These are phyloP conservation scores for Magnaporthiopsis incrustans DNA, from an alignment of 2,329 filamentous ascomycete species.

Conservation along the genomic window DNA sequence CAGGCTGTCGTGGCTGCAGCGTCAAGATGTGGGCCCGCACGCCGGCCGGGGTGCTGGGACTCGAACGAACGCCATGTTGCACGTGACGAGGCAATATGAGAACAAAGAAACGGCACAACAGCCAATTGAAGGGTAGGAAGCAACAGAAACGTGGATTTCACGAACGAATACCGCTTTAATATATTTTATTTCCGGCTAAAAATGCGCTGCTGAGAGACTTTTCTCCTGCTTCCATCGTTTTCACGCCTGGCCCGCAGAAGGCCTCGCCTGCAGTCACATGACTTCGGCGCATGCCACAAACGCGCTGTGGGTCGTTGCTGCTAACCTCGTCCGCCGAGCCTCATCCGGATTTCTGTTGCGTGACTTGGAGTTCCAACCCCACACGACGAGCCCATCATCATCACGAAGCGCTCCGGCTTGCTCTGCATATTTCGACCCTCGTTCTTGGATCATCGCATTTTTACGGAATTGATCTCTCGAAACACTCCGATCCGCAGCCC, in stretches of 20 bases:
- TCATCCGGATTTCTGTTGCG: slow-evolving; percentile 4
- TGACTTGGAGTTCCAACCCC: slow-evolving; percentile 7
- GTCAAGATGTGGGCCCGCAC: background rate
- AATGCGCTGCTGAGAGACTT: background rate
- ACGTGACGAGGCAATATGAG: background rate
- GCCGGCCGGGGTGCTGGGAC: too few relatives aligned
- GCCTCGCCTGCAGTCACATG: background rate
- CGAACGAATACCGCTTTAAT: background rate
- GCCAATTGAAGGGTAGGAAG: background rate
- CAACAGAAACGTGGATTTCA: background rate
- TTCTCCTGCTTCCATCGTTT: background rate
- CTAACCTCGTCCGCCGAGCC: background rate
- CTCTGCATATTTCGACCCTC: slow-evolving; percentile 1
- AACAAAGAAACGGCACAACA: background rate
- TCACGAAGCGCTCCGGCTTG: background rate
- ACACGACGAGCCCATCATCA: slow-evolving; percentile 5
- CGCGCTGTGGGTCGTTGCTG: background rate
- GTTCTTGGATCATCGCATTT: slow-evolving; percentile 2
- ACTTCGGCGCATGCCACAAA: background rate
- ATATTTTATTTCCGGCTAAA: background rate
- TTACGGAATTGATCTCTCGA: background rate
- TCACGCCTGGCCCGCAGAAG: background rate
- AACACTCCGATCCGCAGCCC: background rate
- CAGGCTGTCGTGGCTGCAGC: background rate
- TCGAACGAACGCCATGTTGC: background rate